phyloP scores from a whole-genome alignment of 495 filamentous ascomycete species.

The Penicillium salamii region DNA sequence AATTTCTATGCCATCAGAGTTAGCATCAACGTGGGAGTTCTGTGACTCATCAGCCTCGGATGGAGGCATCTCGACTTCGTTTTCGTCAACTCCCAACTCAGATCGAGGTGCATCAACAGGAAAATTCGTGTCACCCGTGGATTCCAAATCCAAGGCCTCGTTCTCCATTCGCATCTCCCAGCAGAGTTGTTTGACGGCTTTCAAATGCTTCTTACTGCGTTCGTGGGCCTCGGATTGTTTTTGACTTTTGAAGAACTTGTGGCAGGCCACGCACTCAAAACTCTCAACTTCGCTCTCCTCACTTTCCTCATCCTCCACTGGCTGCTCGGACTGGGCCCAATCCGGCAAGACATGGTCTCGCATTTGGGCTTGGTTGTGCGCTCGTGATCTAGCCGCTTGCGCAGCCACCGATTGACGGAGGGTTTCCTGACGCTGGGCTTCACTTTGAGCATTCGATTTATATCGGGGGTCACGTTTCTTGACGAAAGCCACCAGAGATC shows the following conservation, averaged over 20 bases:
- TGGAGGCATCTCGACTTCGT: not conserved
- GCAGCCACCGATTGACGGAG: slow-evolving; percentile 76
- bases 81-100: not conserved
- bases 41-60: not conserved
- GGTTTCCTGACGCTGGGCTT: slow-evolving; percentile 74
- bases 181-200: slow-evolving; percentile 74
- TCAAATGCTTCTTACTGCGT: slow-evolving; percentile 91
- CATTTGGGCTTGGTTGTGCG: slow-evolving; percentile 73
- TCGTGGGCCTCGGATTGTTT: slow-evolving; percentile 92
- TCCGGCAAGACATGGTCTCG: slow-evolving; percentile 65
- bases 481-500: slow-evolving; percentile 83
- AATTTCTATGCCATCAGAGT: not conserved
- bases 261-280: slow-evolving; percentile 88
- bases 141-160: slow-evolving; percentile 34
- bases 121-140: not conserved
- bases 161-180: slow-evolving; percentile 82
- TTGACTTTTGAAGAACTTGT: slow-evolving; percentile 91
- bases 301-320: slow-evolving; percentile 58
- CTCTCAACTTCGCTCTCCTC: slow-evolving; percentile 51
- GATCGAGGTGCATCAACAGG: not conserved
- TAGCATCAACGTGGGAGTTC: not conserved
- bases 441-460: slow-evolving; percentile 62
- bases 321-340: slow-evolving; percentile 65
- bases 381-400: slow-evolving; percentile 80
- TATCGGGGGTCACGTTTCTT: slow-evolving; percentile 90